Conservation (phyloP, 371 early-diverging fungal genomes). For the Rhizomucor miehei region DNA sequence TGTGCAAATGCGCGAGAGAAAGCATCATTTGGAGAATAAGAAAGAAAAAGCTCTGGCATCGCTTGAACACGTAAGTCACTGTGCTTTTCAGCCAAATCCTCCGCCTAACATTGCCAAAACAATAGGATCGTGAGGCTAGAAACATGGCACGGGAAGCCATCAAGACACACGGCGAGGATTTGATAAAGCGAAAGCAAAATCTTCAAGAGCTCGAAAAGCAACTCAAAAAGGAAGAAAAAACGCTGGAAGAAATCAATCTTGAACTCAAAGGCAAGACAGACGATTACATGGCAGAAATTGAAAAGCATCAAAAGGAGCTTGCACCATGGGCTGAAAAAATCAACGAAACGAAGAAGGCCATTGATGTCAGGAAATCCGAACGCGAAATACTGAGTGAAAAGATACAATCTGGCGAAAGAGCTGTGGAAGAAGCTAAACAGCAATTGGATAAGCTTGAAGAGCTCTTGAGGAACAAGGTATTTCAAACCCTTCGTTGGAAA, state of each 20-base stretch:
- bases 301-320: slow-evolving; percentile 74
- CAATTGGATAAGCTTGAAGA: slow-evolving; percentile 36
- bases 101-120: neutral
- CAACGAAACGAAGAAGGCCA: slow-evolving; percentile 62
- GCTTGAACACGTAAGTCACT: slow-evolving; percentile 49
- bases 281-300: slow-evolving; percentile 65
- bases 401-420: slow-evolving; percentile 45
- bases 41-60: slow-evolving; percentile 66
- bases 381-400: slow-evolving; percentile 66
- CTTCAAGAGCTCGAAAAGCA: slow-evolving; percentile 60
- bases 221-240: slow-evolving; percentile 63
- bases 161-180: slow-evolving; percentile 53
- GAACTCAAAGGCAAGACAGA: slow-evolving; percentile 85
- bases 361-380: slow-evolving; percentile 82
- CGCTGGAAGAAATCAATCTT: slow-evolving; percentile 74
- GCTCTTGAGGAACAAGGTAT: slow-evolving; percentile 21
- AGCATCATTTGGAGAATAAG: slow-evolving; percentile 73
- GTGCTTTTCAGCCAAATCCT: too few relatives aligned
- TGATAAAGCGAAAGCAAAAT: slow-evolving; percentile 52
- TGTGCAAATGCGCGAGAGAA: slow-evolving; percentile 74
- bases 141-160: slow-evolving; percentile 50
- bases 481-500: too few relatives aligned
- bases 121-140: slow-evolving; percentile 52
- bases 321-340: slow-evolving; percentile 85
- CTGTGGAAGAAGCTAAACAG: slow-evolving; percentile 63